Conservation (phyloP, 306 rosid genomes). For the Chamaecrista fasciculata region DNA sequence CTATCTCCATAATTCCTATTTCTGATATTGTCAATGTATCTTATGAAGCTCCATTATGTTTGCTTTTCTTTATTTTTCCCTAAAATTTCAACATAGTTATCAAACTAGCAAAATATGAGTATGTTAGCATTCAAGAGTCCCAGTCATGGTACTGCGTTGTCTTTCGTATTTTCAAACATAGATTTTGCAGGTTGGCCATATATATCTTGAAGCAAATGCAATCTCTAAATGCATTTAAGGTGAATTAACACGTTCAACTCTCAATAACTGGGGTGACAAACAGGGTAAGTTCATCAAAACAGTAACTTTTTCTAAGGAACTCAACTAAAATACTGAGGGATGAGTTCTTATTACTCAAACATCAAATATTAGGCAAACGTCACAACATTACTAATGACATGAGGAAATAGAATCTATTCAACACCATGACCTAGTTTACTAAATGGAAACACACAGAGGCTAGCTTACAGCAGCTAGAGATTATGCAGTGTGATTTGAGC, state of each 20-base stretch:
- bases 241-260: neutral
- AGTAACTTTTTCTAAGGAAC: no score
- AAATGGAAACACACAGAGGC: neutral
- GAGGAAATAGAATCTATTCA: no score
- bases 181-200: neutral
- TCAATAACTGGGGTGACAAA: neutral
- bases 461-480: constrained; percentile 21
- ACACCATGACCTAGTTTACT: constrained; percentile 14
- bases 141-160: neutral
- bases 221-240: neutral
- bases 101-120: neutral
- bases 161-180: neutral
- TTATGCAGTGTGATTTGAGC: constrained; percentile 40
- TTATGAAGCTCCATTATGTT: no score
- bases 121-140: no score
- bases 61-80: neutral
- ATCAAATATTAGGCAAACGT: neutral
- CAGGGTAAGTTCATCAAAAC: neutral
- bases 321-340: no score
- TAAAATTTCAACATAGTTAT: neutral
- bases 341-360: neutral
- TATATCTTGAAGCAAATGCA: neutral
- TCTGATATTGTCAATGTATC: no score
- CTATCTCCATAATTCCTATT: neutral
- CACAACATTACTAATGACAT: neutral